Base-by-base conservation (phyloP, 345 rosid species). In the Boechera divaricarpa region DNA sequence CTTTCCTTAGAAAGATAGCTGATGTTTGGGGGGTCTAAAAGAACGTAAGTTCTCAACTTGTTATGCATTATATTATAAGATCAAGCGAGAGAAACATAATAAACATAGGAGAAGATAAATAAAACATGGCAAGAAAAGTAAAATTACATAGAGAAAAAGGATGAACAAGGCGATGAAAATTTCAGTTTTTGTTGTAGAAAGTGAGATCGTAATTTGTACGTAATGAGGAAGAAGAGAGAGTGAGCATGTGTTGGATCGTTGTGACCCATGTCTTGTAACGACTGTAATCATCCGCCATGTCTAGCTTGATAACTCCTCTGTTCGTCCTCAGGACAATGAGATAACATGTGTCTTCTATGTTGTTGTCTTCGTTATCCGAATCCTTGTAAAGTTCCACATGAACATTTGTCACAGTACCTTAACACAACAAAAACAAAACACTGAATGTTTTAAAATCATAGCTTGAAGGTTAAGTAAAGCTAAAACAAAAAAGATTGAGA, bases 221-320 rank as follows among this genome's bases (percentile, higher is more conserved):
- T 51, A 88, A 39, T 9, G 76, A 70, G 49, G 95, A 85, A 81
- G 87, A 51, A 52, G 94, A 90, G 71, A 88, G 82, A 77, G 75
- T 74, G 57, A 95, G 92, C 91, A 95, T 81, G 65, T 83, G 91
- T 67, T 83, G 83, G 74, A 91, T 85, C 39, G 98, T 78, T 2
- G 84, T 67, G 11, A 92, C 88, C 99, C 98, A 92, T 36, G 71
- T 85, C 82, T 82, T 88, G 82, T 89, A 94, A 11, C 74, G 85
- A 85, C 67, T 74, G 76, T 83, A 82, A 81, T 95, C 92, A 54
- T 88, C 96, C 1, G 78, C 89, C 94, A 92, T 87, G 89, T 95
- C 98, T 29, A 95, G 80, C 75, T 95, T 95, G 11, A 87, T 81
- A 16, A 80, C 77, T 63, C 97, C 98, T 33, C 61, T 62, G 77